Evolutionary conservation across 1,284 basidiomycete genomes (phyloP).

Genomic region (Ustilago xerochloae): DNA sequence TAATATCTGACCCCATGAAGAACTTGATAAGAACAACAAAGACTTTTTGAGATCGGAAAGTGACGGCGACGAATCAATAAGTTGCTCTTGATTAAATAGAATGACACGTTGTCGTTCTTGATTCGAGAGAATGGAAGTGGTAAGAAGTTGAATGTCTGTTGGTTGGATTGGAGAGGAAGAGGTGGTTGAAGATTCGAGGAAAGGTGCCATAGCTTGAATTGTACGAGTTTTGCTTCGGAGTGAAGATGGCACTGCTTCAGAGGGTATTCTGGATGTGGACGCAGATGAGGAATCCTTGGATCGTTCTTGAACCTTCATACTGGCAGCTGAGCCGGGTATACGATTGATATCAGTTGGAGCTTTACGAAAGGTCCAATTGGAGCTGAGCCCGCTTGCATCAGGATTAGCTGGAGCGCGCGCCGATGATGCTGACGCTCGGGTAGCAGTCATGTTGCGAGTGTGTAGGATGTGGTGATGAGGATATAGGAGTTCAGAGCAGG

Average conservation of each 20-base stretch:
- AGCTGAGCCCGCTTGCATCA: not conserved
- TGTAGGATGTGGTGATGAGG: not conserved
- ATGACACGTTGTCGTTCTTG: constrained; percentile 32
- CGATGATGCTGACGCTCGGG: not conserved
- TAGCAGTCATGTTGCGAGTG: not conserved
- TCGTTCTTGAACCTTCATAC: constrained; percentile 40
- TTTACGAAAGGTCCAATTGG: constrained; percentile 29
- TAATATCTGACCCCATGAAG: constrained; percentile 39
- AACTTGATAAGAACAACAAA: constrained; percentile 17
- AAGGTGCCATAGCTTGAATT: constrained; percentile 32
- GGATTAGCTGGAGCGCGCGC: not conserved
- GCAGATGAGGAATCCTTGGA: not conserved
- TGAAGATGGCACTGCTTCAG: not conserved
- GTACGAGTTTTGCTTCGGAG: constrained; percentile 7
- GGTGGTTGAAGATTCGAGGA: constrained; percentile 32
- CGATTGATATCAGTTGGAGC: constrained; percentile 26
- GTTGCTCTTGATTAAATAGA: constrained; percentile 28
- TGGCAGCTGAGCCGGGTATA: constrained; percentile 37
- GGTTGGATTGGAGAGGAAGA: constrained; percentile 28
- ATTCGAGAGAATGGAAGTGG: constrained; percentile 41
- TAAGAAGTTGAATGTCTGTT: constrained; percentile 51
- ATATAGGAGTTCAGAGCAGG: not conserved
- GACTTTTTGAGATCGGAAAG: constrained; percentile 15
- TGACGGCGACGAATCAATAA: constrained; percentile 16
- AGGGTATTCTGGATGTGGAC: not conserved